Conservation (phyloP, 2,329 filamentous ascomycete genomes). For the Neopestalotiopsis rosae region DNA sequence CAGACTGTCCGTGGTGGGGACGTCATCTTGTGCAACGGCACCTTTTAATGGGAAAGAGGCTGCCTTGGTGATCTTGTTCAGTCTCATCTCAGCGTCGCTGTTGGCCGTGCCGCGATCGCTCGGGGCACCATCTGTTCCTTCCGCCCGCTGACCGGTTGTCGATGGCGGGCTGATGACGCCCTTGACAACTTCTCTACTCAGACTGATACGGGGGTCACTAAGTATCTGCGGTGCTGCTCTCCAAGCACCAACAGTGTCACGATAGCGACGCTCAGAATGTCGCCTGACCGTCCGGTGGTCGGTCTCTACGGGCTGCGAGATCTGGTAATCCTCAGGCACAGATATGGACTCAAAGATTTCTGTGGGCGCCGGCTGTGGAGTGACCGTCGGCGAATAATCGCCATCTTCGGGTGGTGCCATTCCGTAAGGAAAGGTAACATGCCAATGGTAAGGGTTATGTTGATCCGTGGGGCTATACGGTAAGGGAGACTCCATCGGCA, state of each 20-base stretch:
- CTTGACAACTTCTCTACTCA: slow-evolving; percentile 45
- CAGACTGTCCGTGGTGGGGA: neutral
- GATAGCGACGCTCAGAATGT: slow-evolving; percentile 45
- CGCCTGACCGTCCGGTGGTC: slow-evolving; percentile 48
- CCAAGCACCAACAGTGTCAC: slow-evolving; percentile 50
- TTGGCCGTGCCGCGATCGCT: slow-evolving; percentile 37
- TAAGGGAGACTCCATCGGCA: slow-evolving; percentile 36
- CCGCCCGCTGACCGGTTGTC: slow-evolving; percentile 17
- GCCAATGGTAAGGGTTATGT: slow-evolving; percentile 43
- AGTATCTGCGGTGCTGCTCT: slow-evolving; percentile 42
- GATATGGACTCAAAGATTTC: slow-evolving; percentile 38
- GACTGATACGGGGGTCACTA: slow-evolving; percentile 46
- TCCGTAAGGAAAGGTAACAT: slow-evolving; percentile 40
- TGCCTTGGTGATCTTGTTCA: slow-evolving; percentile 47
- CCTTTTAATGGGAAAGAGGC: slow-evolving; percentile 39
- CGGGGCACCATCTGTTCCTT: slow-evolving; percentile 30
- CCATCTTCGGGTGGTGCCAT: slow-evolving; percentile 24
- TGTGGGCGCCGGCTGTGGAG: slow-evolving; percentile 30
- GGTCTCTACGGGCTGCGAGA: slow-evolving; percentile 30
- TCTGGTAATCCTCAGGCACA: slow-evolving; percentile 36
- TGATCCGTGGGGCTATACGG: slow-evolving; percentile 30
- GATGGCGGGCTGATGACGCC: slow-evolving; percentile 38
- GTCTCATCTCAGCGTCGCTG: slow-evolving; percentile 47
- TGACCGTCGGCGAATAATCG: slow-evolving; percentile 37
- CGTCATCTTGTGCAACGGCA: slow-evolving; percentile 23